A percentile compares a stretch with the other conserved stretches of the same genome.
These are phyloP conservation scores for Fusarium globosum DNA, from an alignment of 2,329 filamentous ascomycete species.

Conservation along the genomic window DNA sequence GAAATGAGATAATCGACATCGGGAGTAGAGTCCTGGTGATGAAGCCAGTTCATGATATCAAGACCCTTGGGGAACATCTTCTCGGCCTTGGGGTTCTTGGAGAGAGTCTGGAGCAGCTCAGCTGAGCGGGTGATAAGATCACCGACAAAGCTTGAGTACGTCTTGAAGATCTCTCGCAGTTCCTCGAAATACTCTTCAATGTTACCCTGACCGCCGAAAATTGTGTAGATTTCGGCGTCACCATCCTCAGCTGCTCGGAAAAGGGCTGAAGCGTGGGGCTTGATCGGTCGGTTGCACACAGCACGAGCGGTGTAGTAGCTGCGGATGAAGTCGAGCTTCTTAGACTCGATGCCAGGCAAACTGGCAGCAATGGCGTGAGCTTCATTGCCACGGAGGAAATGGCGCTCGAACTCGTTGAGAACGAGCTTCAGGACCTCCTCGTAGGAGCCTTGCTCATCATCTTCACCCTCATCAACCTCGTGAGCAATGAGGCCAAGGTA, in stretches of 20 bases:
- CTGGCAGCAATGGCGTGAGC: constrained; percentile 89
- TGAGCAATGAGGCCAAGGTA: constrained; percentile 91
- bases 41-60: constrained; percentile 93
- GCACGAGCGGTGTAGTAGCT: constrained; percentile 92
- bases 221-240: constrained; percentile 87
- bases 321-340: constrained; percentile 90
- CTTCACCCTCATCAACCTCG: constrained; percentile 92
- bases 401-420: constrained; percentile 95
- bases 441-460: constrained; percentile 87
- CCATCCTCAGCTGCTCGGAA: constrained; percentile 88
- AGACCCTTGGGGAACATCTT: constrained; percentile 98
- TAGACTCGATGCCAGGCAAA: constrained; percentile 89
- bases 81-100: constrained; percentile 84
- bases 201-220: constrained; percentile 97
- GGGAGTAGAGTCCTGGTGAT: constrained; percentile 87
- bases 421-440: constrained; percentile 92
- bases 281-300: constrained; percentile 85
- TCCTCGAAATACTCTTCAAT: constrained; percentile 99
- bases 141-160: constrained; percentile 90
- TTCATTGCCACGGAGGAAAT: constrained; percentile 94
- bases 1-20: constrained; percentile 95
- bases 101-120: constrained; percentile 86
- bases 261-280: constrained; percentile 92
- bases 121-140: constrained; percentile 85
- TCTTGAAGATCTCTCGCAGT: constrained; percentile 88